phyloP scores from a whole-genome alignment of 768 basidiomycete species.

The Lactifluus rugatus region DNA sequence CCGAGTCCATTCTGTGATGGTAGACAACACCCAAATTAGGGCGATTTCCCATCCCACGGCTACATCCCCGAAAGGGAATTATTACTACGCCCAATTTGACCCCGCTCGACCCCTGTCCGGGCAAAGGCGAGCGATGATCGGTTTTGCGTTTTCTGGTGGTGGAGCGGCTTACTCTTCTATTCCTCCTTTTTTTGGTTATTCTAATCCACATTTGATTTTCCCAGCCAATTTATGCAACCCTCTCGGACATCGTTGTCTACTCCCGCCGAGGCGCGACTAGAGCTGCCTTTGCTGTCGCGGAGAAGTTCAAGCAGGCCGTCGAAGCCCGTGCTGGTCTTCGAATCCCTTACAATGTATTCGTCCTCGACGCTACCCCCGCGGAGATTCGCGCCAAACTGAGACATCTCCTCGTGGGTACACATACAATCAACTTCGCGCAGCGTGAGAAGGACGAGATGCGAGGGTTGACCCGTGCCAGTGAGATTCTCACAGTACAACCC shows the following conservation, averaged over 20 bases:
- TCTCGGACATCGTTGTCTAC: constrained; percentile 88
- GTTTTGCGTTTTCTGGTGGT: not conserved
- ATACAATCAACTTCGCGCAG: constrained; percentile 70
- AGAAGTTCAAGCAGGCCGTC: constrained; percentile 55
- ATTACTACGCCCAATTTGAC: not conserved
- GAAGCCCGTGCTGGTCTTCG: constrained; percentile 32
- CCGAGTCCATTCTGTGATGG: not conserved
- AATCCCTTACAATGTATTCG: constrained; percentile 63
- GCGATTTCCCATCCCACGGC: not conserved
- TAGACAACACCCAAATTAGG: not conserved
- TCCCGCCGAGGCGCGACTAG: constrained; percentile 56
- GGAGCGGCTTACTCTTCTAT: constrained; percentile 6
- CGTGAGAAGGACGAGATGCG: constrained; percentile 87
- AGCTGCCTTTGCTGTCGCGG: constrained; percentile 49
- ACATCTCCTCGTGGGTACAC: constrained; percentile 45
- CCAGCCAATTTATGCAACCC: constrained; percentile 73
- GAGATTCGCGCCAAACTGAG: constrained; percentile 37
- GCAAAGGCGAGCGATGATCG: constrained; percentile 15
- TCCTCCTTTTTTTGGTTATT: constrained; percentile 20
- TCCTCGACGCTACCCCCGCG: constrained; percentile 50
- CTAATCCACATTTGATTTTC: constrained; percentile 13
- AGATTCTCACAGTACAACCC: constrained; percentile 46
- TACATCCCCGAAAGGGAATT: not conserved
- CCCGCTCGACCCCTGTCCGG: constrained; percentile 5
- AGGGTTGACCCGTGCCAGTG: constrained; percentile 71